A percentile compares a stretch with the other conserved stretches of the same genome.
phyloP scores from a whole-genome alignment of 805 yeast species.

The Diddensiella caesifluorescens region DNA sequence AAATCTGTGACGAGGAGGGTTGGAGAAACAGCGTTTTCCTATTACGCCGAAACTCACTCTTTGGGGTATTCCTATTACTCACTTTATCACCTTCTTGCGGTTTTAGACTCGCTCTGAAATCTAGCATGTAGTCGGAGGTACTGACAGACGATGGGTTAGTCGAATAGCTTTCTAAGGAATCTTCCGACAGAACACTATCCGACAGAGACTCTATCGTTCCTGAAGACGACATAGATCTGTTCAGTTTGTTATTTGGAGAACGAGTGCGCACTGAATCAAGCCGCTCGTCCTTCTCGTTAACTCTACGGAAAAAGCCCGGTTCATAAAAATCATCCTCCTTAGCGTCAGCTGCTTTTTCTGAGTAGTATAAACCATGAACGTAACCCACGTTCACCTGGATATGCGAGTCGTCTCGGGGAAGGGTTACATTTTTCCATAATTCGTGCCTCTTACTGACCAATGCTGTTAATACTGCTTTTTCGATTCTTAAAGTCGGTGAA shows the following conservation, averaged over 20 bases:
- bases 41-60: too few relatives aligned
- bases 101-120: neutral
- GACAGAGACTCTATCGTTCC: neutral
- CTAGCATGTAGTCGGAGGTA: neutral
- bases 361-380: neutral
- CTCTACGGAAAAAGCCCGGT: conserved; percentile 4
- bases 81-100: too few relatives aligned
- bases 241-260: too few relatives aligned
- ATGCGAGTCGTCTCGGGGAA: too few relatives aligned
- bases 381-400: too few relatives aligned
- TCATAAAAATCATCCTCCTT: neutral
- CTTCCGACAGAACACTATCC: neutral
- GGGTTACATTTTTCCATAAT: conserved; percentile 17
- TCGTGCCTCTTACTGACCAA: conserved; percentile 20
- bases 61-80: too few relatives aligned
- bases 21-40: too few relatives aligned
- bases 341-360: neutral
- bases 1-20: too few relatives aligned
- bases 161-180: neutral
- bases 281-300: conserved; percentile 2
- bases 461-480: conserved; percentile 21
- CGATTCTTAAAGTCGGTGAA: conserved; percentile 30
- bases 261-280: neutral
- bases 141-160: neutral
- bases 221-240: neutral